Evolutionary conservation across 2,329 filamentous ascomycete genomes (phyloP), one percentile per base, ranked within the genome.

Genomic region (Cladorrhinum sp.): DNA sequence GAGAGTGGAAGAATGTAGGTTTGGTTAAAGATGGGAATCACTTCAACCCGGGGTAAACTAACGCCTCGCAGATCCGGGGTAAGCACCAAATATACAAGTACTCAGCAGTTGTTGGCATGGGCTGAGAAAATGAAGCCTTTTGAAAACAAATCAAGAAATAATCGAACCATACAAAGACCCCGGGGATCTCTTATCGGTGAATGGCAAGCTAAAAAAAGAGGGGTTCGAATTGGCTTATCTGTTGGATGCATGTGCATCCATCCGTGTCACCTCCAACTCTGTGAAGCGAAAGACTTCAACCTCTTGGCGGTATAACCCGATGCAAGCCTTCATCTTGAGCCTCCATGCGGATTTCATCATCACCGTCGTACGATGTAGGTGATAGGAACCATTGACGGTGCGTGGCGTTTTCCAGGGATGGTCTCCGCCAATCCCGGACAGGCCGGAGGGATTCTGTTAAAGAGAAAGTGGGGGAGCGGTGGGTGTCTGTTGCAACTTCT

Each of bases 331-430:
- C 41, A 18, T 16, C 41, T 45, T 20, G n/a, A 45, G 18, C 41
- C 41, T 45, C 41, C 41, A 45, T 45, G 41, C 41, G 20, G 41
- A 45, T 45, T 22, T 12, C n/a, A 36, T 36, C n/a, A 41, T 45
- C 41, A 24, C 12, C 20, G 57, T 59, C 57, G 57, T 51, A 59
- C 57, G 57, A 59, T 59, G 38, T 50, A 24, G 50, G 38, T n/a
- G 22, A 53, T 24, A 32, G 22, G 23, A 16, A 48, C 32, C 48
- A 23, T 48, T 55, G 6, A 13, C 22, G 57, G 51, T 32, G 50
- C 16, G 36, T 56, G 53, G 53, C 53, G 38, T 13, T 45, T 49
- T n/a, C 41, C 41, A 49, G 53, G 36, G 53, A 29, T 10, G 24
- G 24, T 49, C 57, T 32, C 57, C 38, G 48, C 41, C 51, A 55